Evolutionary conservation across 2,329 filamentous ascomycete species (phyloP), one percentile per base, ranked within the genome.

Genomic region (Fusarium sublunatum): DNA sequence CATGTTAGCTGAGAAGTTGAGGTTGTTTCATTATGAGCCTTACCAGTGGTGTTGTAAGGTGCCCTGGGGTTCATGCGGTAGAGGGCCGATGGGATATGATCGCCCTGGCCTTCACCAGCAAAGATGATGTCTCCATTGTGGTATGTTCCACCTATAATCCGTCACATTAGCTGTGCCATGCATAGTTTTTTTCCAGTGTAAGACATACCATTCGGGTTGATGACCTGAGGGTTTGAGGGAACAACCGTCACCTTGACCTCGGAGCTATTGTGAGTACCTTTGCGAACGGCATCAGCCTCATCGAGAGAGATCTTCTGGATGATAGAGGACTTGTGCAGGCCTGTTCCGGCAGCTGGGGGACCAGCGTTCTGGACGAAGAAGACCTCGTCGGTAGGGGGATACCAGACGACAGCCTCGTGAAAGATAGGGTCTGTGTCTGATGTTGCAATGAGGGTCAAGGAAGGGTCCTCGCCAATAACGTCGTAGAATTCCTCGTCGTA

Each of bases 401-500:
- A 81, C 81, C 82, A 86, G 0, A 84, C 77, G 6, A 83, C 81
- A 4, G 83, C 83, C 61, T 86, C 84, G 50, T 86, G 84, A 42
- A 83, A 86, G 7, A 83, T 61, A 0, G 81, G 82, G 46, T 83
- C 76, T 0, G 68, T 72, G 0, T 74, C 77, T 1, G 79, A 75
- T 6, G 77, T 74, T 2, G 81, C 82, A n/a, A 85, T 78, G 11
- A 83, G 72, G 0, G 83, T 83, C 53, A 86, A 68, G 0, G 81
- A 81, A 0, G 83, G 82, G 3, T 80, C 73, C 0, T 67, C 25
- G 3, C 83, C 84, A 15, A 86, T 78, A 10, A 86, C 74, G 15
- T 79, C 72, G 48, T 77, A 73, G 54, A 86, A 86, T 13, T 80
- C 81, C 1, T 78, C 71, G 44, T 85, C 80, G 60, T 83, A 86